Evolutionary conservation across 164 flowering plant genomes (phyloP), one percentile per base, ranked within the genome.

Genomic region (Nymphaea colorata): DNA sequence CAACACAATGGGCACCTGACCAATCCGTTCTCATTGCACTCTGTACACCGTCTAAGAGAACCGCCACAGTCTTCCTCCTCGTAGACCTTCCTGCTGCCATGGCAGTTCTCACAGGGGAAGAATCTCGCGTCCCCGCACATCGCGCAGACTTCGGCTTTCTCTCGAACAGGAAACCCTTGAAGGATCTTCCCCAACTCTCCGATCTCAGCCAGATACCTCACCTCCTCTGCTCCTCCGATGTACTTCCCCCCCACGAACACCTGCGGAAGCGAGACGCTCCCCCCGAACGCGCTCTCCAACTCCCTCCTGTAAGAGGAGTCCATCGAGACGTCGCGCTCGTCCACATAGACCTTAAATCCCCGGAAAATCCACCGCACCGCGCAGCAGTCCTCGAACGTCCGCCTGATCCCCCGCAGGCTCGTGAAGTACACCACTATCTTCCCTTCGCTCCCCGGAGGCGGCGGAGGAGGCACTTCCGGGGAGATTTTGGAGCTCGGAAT

Each of bases 11-110:
- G 88, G 80, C 99, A 94, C 16, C 97, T 72, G 5, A 89, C 73
- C 75, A 94, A 76, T 3, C 98, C 98, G 67, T 94, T 94, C 81
- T 94, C 99, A 70, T 94, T 94, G 73, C 99, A 94, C 3, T 76
- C 76, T 0, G 73, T 71, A 74, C 99, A 94, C 55, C 87, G 78
- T 41, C 77, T 79, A 67, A 85, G 43, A 62, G 59, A 74, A 11
- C 76, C 86, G 36, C 36, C 36, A 25, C 1, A 25, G 45, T 83
- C 87, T 0, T 86, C 93, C 53, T 86, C 92, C 4, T 73, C 80
- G 71, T 82, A 94, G 14, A 91, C 72, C 80, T 90, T 94, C 43
- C 87, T 68, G 71, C 98, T 90, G 2, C 99, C 99, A 74, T 70
- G 79, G 64, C 99, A 94, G 65, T 78, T 79, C 14, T 70, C 67